A percentile compares a stretch with the other conserved stretches of the same genome.
Conservation (phyloP, 2,329 filamentous ascomycete genomes). For the Pleoardoris graminearum region DNA sequence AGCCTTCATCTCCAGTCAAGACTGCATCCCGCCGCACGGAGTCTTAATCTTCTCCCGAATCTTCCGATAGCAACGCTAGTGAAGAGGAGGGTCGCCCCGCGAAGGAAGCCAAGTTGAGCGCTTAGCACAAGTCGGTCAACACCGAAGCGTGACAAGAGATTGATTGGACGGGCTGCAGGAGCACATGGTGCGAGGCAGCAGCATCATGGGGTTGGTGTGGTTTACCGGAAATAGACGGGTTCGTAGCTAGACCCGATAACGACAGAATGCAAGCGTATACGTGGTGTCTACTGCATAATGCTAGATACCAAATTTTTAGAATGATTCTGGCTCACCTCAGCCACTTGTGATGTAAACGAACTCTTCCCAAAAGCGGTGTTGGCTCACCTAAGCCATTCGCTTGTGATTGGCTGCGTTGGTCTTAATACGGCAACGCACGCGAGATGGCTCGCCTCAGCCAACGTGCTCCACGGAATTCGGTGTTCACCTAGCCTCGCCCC, state of each 20-base stretch:
- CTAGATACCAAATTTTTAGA: no score
- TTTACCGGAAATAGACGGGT: no score
- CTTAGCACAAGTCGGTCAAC: background rate
- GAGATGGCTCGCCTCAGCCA: slow-evolving; percentile 4
- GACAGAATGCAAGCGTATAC: no score
- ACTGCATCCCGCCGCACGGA: background rate
- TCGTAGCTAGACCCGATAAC: no score
- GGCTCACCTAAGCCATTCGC: slow-evolving; percentile 2
- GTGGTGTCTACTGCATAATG: no score
- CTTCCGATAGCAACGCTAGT: background rate
- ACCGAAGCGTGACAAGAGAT: background rate
- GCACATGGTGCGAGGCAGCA: no score
- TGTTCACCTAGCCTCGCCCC: background rate
- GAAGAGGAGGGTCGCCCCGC: background rate
- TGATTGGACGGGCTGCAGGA: background rate
- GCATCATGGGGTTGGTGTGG: no score
- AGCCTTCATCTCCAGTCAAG: background rate
- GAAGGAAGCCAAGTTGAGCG: background rate
- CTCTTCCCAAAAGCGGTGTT: background rate
- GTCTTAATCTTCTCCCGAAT: no score
- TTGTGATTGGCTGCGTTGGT: background rate
- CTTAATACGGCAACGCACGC: background rate
- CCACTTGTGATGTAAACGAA: no score
- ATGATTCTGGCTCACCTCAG: background rate
- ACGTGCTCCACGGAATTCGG: background rate